Base-by-base conservation (phyloP, 768 basidiomycete genomes). In the Leccinum barrowsii region DNA sequence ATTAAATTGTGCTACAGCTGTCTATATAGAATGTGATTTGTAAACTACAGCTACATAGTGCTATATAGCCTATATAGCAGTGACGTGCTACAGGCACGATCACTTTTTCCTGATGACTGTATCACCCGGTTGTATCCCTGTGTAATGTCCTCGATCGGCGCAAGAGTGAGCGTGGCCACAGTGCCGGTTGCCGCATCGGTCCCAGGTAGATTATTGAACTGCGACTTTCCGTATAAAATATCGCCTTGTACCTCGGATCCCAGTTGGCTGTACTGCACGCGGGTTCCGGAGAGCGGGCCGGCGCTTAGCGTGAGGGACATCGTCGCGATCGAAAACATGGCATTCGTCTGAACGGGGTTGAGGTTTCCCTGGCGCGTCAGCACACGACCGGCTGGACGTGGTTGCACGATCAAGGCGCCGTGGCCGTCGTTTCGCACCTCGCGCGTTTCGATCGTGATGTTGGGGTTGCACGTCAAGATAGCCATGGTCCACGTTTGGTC, bases 381-480 rank as follows among this genome's bases (percentile, higher is more conserved):
- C 52, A 32, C 56, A 40, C 8, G 7, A 2, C 63, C 59, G 15
- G 52, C 11, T 1, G 55, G 58, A 12, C 28, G 63, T 0, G 67
- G 60, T 17, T 63, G 71, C 30, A 70, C 67, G 11, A 7, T 52
- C 2, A 73, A 10, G 3, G 56, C 1, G 3, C 69, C 66, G 17
- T 59, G 53, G 8, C 67, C 65, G 4, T 64, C 48, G 28, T 54
- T 69, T 13, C 67, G 55, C 15, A 71, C 63, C 48, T 70, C 71
- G 12, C 71, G 67, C 1, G 71, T 73, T 55, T 71, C 60, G 32
- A 72, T 63, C 1, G 48, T 57, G 30, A 59, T 52, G 46, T 69
- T 67, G 22, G 71, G 70, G 10, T 37, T 15, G 37, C 70, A 71
- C 0, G 50, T 50, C 49, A 71, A 34, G 42, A 69, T 37, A 8